Percentiles rank a stretch among this genome's conserved stretches.
phyloP scores from a whole-genome alignment of 352 stramenopile species.

The Peronospora farinosa region DNA sequence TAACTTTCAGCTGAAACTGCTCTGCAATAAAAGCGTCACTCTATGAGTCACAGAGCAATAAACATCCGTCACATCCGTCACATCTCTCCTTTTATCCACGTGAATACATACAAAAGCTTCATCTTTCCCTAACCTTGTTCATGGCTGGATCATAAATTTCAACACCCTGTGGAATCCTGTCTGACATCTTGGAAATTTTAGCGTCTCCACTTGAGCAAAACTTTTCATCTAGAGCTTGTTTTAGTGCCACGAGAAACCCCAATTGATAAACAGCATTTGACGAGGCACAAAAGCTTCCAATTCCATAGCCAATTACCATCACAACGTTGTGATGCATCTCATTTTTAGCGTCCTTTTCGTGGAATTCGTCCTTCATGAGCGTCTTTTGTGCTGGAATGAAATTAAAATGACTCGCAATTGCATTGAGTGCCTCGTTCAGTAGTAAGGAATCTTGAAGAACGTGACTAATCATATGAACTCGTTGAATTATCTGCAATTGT shows the following conservation, averaged over 20 bases:
- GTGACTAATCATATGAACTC: conserved; percentile 32
- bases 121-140: conserved; percentile 39
- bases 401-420: conserved; percentile 27
- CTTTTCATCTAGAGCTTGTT: conserved; percentile 13
- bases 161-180: conserved; percentile 3
- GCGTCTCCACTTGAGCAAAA: background rate
- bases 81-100: too few species aligned
- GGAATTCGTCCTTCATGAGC: too few species aligned
- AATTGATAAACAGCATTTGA: conserved; percentile 75
- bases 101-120: background rate
- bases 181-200: background rate
- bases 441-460: conserved; percentile 30
- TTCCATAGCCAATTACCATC: conserved; percentile 56
- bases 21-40: conserved; percentile 49
- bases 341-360: conserved; percentile 3
- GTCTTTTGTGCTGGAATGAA: conserved; percentile 5
- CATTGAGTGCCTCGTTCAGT: conserved; percentile 23
- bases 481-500: conserved; percentile 32
- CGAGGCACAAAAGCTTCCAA: conserved; percentile 70
- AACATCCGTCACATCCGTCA: too few species aligned
- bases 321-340: conserved; percentile 1
- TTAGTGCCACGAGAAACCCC: conserved; percentile 49
- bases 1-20: conserved; percentile 36
- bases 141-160: conserved; percentile 79
- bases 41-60: conserved; percentile 19